Evolutionary conservation across 2,329 filamentous ascomycete genomes (phyloP).

Genomic region (Cadophora sp.): DNA sequence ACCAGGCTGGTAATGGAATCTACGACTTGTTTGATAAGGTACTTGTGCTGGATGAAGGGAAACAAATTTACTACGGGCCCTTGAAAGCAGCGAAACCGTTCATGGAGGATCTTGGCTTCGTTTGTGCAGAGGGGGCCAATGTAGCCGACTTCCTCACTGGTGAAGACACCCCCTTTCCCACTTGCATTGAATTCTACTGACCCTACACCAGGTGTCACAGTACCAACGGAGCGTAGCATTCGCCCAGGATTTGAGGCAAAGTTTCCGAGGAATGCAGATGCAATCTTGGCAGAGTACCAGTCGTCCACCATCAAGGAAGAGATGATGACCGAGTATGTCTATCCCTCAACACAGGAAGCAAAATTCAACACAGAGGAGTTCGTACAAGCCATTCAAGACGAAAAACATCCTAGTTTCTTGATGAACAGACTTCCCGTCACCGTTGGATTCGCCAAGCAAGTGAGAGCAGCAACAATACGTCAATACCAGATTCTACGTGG

Average conservation of each 20-base stretch:
- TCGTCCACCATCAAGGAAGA: slow-evolving; percentile 49
- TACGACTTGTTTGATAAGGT: slow-evolving; percentile 76
- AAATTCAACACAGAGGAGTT: slow-evolving; percentile 56
- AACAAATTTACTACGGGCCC: slow-evolving; percentile 70
- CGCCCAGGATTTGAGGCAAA: slow-evolving; percentile 48
- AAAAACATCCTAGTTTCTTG: slow-evolving; percentile 63
- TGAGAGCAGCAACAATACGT: slow-evolving; percentile 61
- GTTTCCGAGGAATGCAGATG: slow-evolving; percentile 54
- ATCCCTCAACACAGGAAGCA: slow-evolving; percentile 57
- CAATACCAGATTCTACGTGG: slow-evolving; percentile 72
- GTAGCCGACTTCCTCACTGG: slow-evolving; percentile 69
- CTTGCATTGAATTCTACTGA: too few species aligned
- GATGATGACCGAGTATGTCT: slow-evolving; percentile 66
- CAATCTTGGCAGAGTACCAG: slow-evolving; percentile 57
- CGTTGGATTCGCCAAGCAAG: slow-evolving; percentile 59
- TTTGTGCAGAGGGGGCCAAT: slow-evolving; percentile 67
- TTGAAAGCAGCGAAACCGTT: slow-evolving; percentile 64
- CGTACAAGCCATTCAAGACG: slow-evolving; percentile 55
- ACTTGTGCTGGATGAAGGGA: slow-evolving; percentile 69
- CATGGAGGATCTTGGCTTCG: slow-evolving; percentile 69
- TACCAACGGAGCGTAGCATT: slow-evolving; percentile 69
- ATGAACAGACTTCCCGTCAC: slow-evolving; percentile 62
- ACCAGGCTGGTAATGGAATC: slow-evolving; percentile 74
- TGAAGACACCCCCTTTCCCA: neutral
- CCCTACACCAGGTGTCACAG: slow-evolving; percentile 45